Evolutionary conservation across 73 alveolate species (phyloP), one percentile per base, ranked within the genome.

Genomic region (Paramecium caudatum): DNA sequence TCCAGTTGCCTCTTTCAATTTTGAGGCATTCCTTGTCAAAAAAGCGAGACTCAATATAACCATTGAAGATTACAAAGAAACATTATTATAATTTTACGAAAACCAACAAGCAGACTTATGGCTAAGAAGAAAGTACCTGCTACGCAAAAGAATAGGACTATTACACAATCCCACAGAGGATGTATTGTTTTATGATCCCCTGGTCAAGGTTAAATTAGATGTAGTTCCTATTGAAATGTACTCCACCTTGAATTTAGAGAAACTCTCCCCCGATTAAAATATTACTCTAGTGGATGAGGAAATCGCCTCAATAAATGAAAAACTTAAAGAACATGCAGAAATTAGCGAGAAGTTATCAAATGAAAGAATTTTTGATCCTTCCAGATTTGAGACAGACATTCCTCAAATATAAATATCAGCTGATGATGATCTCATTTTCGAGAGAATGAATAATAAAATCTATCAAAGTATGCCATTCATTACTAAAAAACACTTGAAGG

Each of bases 391-490:
- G 8, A 19, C 36, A 16, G 69, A 74, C 4, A 39, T 74, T 16
- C 88, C 88, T 0, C 23, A 74, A 74, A 74, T 74, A 8, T 25
- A 74, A 27, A 39, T 74, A 74, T 74, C 88, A 17, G 55, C 88
- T 2, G 88, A 74, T 74, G 88, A 74, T 16, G 88, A 74, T 74
- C 27, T 74, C 3, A 74, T 74, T 5, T 74, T 74, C 43, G 88
- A 74, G 88, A 74, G 88, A 74, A 74, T 74, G 43, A 74, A 74
- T n/a, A 39, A 74, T 37, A 74, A 45, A 45, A 43, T 74, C 36
- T 74, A 41, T 37, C 21, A 37, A 16, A 41, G 88, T 16, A 74
- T 74, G 88, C 88, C 88, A 27, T 74, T 37, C 32, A 74, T 74
- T 2, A 74, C 69, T 7, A 21, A 74, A 15, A 41, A 74, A 15